phyloP scores from a whole-genome alignment of 768 basidiomycete genomes.

The Kwoniella mangroviensis region DNA sequence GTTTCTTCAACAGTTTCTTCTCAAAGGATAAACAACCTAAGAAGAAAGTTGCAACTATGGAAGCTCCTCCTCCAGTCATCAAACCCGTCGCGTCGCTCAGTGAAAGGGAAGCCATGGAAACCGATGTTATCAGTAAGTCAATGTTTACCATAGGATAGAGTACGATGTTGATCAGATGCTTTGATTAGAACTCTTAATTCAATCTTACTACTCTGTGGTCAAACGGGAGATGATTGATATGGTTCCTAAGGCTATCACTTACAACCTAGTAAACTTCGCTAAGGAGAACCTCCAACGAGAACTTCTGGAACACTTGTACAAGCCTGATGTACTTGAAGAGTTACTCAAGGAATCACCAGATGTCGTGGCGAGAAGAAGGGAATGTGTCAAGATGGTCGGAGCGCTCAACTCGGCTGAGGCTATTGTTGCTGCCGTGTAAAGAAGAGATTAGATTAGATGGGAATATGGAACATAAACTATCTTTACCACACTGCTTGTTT shows the following conservation, averaged over 20 bases:
- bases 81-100: conserved; percentile 87
- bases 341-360: conserved; percentile 72
- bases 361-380: conserved; percentile 68
- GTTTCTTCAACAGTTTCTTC: conserved; percentile 97
- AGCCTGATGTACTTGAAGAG: conserved; percentile 92
- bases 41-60: conserved; percentile 61
- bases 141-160: background rate
- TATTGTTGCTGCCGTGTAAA: conserved; percentile 53
- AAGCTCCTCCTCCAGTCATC: conserved; percentile 80
- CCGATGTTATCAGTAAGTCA: conserved; percentile 94
- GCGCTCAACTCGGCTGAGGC: conserved; percentile 95
- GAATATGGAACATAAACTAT: background rate
- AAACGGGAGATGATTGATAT: conserved; percentile 98
- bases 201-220: conserved; percentile 96
- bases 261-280: conserved; percentile 87
- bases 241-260: conserved; percentile 93
- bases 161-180: background rate
- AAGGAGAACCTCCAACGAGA: conserved; percentile 95
- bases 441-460: background rate
- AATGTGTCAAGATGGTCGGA: conserved; percentile 87
- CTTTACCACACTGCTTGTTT: too few relatives aligned
- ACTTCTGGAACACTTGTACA: conserved; percentile 93
- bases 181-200: conserved; percentile 81
- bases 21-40: conserved; percentile 60
- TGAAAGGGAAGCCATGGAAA: conserved; percentile 97